A percentile compares a stretch with the other conserved stretches of the same genome.
Evolutionary conservation across 352 stramenopile species (phyloP).

Genomic region (Phytophthora agathidicida): DNA sequence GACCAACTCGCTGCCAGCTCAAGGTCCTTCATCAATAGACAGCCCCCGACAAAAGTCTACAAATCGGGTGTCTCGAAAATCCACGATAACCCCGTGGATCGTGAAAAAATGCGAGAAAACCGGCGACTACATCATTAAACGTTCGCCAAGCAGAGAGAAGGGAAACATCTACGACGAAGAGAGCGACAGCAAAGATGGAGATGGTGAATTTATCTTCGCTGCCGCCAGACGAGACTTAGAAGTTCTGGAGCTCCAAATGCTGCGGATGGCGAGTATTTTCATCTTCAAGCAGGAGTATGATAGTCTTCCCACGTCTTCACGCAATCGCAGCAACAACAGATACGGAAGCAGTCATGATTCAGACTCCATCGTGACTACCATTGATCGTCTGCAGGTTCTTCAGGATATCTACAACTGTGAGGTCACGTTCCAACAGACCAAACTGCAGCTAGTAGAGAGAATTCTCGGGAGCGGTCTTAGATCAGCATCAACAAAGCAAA

Average conservation of each 20-base stretch:
- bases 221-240: conserved; percentile 44
- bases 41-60: neutral
- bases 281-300: conserved; percentile 53
- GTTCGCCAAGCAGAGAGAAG: neutral
- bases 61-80: neutral
- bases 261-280: conserved; percentile 52
- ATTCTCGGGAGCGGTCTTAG: conserved; percentile 38
- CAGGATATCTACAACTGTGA: conserved; percentile 63
- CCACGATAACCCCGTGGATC: conserved; percentile 2
- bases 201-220: conserved; percentile 46
- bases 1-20: neutral
- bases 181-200: neutral
- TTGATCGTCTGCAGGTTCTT: conserved; percentile 66
- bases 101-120: conserved; percentile 23
- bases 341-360: neutral
- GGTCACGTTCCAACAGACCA: conserved; percentile 46
- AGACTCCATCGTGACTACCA: conserved; percentile 18
- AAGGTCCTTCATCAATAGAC: neutral
- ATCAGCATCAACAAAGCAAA: conserved; percentile 13
- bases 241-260: conserved; percentile 51
- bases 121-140: conserved; percentile 32
- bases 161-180: conserved; percentile 3
- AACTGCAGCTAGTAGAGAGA: conserved; percentile 38
- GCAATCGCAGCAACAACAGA: conserved; percentile 2
- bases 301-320: conserved; percentile 25